Evolutionary conservation across 768 basidiomycete species (phyloP).

Genomic region (Pulveroboletus ravenelii): DNA sequence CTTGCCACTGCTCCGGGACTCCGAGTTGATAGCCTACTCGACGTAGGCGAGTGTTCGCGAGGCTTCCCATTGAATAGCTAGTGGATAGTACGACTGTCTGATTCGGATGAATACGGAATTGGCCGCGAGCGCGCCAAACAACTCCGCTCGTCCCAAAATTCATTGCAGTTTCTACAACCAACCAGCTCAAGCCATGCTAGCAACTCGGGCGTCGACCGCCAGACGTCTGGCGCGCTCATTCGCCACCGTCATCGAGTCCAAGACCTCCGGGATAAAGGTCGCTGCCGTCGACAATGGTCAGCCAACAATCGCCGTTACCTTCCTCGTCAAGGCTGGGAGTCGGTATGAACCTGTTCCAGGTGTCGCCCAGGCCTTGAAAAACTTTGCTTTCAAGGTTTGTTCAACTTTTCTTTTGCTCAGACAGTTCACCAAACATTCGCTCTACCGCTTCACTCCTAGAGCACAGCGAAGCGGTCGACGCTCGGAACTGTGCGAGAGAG

Average conservation of each 20-base stretch:
- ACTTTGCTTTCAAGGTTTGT: conserved; percentile 97
- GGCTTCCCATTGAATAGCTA: too few species aligned
- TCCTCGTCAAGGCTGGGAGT: conserved; percentile 90
- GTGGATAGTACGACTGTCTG: too few species aligned
- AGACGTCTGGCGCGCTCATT: conserved; percentile 66
- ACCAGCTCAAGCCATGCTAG: conserved; percentile 53
- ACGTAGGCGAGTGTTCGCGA: too few species aligned
- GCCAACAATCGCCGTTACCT: conserved; percentile 80
- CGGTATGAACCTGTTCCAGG: conserved; percentile 86
- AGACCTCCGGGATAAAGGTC: conserved; percentile 70
- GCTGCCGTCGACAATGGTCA: conserved; percentile 79
- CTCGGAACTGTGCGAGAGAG: conserved; percentile 88
- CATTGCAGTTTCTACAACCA: conserved; percentile 1
- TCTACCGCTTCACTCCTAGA: conserved; percentile 41
- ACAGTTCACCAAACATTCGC: not conserved
- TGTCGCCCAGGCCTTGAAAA: conserved; percentile 91
- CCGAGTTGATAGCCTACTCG: too few species aligned
- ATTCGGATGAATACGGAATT: conserved; percentile 27
- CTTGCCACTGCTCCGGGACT: too few species aligned
- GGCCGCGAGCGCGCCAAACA: conserved; percentile 9
- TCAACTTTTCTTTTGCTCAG: not conserved
- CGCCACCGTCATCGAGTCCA: conserved; percentile 74
- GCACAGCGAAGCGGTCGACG: conserved; percentile 79
- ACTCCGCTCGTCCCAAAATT: conserved; percentile 24
- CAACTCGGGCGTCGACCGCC: conserved; percentile 54